phyloP scores from a whole-genome alignment of 495 filamentous ascomycete species.

The Xylaria telfairii region DNA sequence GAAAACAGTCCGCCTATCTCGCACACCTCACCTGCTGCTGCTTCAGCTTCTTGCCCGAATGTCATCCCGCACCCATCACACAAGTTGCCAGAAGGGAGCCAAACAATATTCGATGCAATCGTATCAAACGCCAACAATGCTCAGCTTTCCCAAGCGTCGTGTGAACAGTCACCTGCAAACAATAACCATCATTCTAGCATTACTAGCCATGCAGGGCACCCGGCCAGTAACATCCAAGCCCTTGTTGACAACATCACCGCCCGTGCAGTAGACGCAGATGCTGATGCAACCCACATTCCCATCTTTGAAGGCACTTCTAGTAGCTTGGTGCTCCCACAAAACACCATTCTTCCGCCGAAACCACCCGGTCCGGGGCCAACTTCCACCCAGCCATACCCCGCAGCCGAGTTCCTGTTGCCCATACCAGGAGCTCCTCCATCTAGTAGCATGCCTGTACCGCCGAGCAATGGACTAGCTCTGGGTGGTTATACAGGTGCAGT shows the following conservation, averaged over 20 bases:
- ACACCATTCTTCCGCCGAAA: conserved; percentile 66
- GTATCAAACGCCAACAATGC: conserved; percentile 18
- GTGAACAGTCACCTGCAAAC: conserved; percentile 36
- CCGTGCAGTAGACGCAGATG: conserved; percentile 41
- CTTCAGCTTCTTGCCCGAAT: conserved; percentile 16
- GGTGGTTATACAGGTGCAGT: conserved; percentile 27
- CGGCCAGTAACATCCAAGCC: conserved; percentile 55
- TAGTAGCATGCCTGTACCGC: conserved; percentile 27
- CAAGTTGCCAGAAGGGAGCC: conserved; percentile 26
- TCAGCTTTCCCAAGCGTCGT: conserved; percentile 23
- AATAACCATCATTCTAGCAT: conserved; percentile 37
- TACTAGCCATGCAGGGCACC: conserved; percentile 33
- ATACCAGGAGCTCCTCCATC: conserved; percentile 21
- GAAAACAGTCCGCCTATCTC: conserved; percentile 27
- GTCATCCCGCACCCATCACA: conserved; percentile 27
- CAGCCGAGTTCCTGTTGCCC: conserved; percentile 29
- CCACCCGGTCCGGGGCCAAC: conserved; percentile 54
- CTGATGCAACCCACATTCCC: conserved; percentile 24
- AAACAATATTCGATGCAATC: conserved; percentile 21
- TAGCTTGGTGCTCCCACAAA: conserved; percentile 50
- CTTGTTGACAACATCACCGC: conserved; percentile 59
- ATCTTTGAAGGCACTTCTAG: conserved; percentile 33
- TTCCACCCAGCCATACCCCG: conserved; percentile 30
- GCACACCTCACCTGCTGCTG: conserved; percentile 21
- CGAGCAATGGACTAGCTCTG: conserved; percentile 4